Evolutionary conservation across 306 rosid species (phyloP).

Genomic region (Lathyrus oleraceus): DNA sequence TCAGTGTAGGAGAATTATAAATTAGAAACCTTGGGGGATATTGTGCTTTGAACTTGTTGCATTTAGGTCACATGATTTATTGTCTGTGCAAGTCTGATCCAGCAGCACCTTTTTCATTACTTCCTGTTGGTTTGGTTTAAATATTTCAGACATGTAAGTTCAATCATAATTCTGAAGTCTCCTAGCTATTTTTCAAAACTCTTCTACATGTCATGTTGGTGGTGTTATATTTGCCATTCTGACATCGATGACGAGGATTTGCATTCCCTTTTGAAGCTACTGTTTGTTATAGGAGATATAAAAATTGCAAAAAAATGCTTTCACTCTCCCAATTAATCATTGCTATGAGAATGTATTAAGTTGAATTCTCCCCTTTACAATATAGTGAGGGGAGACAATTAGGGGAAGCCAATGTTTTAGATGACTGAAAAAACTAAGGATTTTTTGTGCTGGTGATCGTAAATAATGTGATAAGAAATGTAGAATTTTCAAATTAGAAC

Average conservation of each 20-base stretch:
- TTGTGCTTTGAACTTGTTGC: neutral
- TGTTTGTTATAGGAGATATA: neutral
- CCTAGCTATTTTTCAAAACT: neutral
- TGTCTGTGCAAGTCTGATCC: neutral
- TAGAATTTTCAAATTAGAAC: too few relatives aligned
- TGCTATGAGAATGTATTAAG: too few relatives aligned
- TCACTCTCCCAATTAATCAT: neutral
- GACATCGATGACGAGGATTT: neutral
- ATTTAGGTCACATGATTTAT: neutral
- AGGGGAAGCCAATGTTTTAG: too few relatives aligned
- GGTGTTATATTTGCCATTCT: neutral
- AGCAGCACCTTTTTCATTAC: neutral
- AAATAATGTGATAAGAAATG: too few relatives aligned
- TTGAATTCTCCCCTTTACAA: too few relatives aligned
- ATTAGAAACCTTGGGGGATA: slow-evolving; percentile 14
- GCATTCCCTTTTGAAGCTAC: neutral
- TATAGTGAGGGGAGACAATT: too few relatives aligned
- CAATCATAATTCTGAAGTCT: neutral
- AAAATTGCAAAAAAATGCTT: neutral
- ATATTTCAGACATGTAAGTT: neutral
- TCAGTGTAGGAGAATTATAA: slow-evolving; percentile 5
- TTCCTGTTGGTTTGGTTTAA: slow-evolving; percentile 1
- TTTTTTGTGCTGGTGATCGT: too few relatives aligned
- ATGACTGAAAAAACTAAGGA: too few relatives aligned
- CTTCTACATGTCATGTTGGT: neutral